Conservation (phyloP, 1,284 basidiomycete genomes). For the Austropuccinia psidii region DNA sequence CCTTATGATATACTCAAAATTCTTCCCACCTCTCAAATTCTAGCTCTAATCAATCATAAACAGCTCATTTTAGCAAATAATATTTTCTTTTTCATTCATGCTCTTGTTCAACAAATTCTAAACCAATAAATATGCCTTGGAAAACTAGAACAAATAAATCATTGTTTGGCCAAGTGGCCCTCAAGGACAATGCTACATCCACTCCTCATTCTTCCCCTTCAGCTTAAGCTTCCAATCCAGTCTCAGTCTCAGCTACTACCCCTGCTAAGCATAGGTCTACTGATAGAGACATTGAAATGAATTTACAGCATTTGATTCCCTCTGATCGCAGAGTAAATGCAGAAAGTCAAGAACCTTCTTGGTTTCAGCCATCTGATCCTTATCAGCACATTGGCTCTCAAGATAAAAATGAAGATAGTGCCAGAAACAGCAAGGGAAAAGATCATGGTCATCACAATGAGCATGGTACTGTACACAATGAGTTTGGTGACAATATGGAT, state of each 20-base stretch:
- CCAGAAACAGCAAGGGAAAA: slow-evolving; percentile 17
- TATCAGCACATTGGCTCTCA: slow-evolving; percentile 20
- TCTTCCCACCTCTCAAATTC: too few relatives aligned
- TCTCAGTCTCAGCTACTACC: background rate
- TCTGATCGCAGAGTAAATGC: slow-evolving; percentile 11
- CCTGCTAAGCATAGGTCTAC: slow-evolving; percentile 1
- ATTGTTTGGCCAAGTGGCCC: too few relatives aligned
- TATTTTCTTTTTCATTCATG: too few relatives aligned
- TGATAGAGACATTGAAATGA: slow-evolving; percentile 34
- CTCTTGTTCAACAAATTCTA: too few relatives aligned
- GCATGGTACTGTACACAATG: slow-evolving; percentile 9
- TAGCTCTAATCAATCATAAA: too few relatives aligned
- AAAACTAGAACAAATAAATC: too few relatives aligned
- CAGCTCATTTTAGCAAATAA: too few relatives aligned
- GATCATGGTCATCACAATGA: slow-evolving; percentile 24
- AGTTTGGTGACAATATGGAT: slow-evolving; percentile 34
- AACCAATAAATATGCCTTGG: too few relatives aligned
- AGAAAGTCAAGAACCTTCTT: background rate
- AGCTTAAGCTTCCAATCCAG: slow-evolving; percentile 21
- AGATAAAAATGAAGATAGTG: slow-evolving; percentile 25
- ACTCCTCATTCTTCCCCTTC: slow-evolving; percentile 5
- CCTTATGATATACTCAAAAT: too few relatives aligned
- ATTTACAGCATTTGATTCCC: slow-evolving; percentile 11
- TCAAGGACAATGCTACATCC: slow-evolving; percentile 25
- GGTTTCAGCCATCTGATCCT: slow-evolving; percentile 8